Base-by-base conservation (phyloP, 1,139 yeast genomes). In the Saccharomyces hybrid region DNA sequence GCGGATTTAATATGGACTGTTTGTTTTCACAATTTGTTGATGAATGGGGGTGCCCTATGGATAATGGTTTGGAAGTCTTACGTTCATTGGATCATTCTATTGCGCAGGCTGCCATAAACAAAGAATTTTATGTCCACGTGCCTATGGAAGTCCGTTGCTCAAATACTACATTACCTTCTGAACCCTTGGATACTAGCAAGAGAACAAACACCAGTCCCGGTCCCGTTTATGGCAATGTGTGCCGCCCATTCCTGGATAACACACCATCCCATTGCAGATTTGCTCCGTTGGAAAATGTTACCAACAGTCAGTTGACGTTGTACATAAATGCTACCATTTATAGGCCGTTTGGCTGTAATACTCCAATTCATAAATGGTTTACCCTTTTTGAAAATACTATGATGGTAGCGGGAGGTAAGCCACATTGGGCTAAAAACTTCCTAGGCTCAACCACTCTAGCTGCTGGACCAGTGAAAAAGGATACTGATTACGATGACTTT, bases 351-450 rank as follows among this genome's bases (percentile, higher is more conserved):
- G 79, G 82, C 46, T 79, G 81, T 53, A 80, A 85, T 64, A 84
- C 90, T 5, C 84, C 87, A 47, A 84, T 90, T 50, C 84, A 82
- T 56, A 77, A 82, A 60, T 93, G 98, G 96, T 93, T 80, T 71
- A 79, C 80, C 52, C 76, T 77, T n/a, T 93, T 93, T 70, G 99
- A 93, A 71, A 79, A 80, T 55, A 80, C 88, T 1, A 76, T 91
- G 77, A 77, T 78, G 53, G 82, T 80, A 38, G 91, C 86, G 25
- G 91, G 88, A 46, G 99, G 99, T 50, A 88, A 85, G 68, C 99
- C 99, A 1, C 99, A 93, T 69, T 93, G 99, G 99, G 99, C 99
- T n/a, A 93, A 93, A 76, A 91, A 91, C 71, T 93, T 90, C 68
- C 77, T 90, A 60, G 96, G 96, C 2, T 72, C 83, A 32, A 74